These are phyloP conservation scores for Coriaria nepalensis DNA, from an alignment of 306 rosid genomes.

Conservation along the genomic window DNA sequence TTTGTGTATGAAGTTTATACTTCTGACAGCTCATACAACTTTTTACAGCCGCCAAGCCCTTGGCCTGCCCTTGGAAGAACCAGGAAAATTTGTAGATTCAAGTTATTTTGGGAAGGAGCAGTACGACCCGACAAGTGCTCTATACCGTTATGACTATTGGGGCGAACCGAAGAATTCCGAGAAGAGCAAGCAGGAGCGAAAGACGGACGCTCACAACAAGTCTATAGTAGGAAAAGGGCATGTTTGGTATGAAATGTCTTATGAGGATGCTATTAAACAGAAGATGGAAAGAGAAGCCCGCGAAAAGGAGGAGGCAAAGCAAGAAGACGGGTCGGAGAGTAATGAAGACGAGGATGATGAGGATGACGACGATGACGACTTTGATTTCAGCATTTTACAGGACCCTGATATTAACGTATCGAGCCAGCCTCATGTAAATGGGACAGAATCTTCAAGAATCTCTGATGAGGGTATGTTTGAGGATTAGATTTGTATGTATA, in stretches of 20 bases:
- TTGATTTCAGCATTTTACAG: slow-evolving; percentile 50
- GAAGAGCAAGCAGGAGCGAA: slow-evolving; percentile 66
- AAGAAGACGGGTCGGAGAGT: slow-evolving; percentile 7
- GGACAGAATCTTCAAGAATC: slow-evolving; percentile 58
- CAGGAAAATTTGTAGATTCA: slow-evolving; percentile 72
- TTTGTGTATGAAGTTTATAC: too few species aligned
- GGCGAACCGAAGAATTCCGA: slow-evolving; percentile 97
- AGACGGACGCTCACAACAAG: slow-evolving; percentile 68
- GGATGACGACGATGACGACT: slow-evolving; percentile 29
- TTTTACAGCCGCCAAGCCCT: slow-evolving; percentile 61
- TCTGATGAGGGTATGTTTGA: slow-evolving; percentile 67
- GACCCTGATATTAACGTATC: slow-evolving; percentile 20
- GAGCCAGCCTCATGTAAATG: slow-evolving; percentile 67
- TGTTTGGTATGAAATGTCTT: slow-evolving; percentile 65
- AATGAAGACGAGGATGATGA: slow-evolving; percentile 14
- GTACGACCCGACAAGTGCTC: slow-evolving; percentile 64
- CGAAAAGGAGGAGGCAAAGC: slow-evolving; percentile 19
- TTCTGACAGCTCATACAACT: background rate
- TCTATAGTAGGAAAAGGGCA: slow-evolving; percentile 65
- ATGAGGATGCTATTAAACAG: slow-evolving; percentile 55
- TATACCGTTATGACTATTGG: slow-evolving; percentile 90
- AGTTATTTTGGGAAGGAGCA: slow-evolving; percentile 64
- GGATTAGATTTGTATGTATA: too few species aligned
- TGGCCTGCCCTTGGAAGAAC: slow-evolving; percentile 88
- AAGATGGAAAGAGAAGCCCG: slow-evolving; percentile 38